A percentile compares a stretch with the other conserved stretches of the same genome.
Conservation (phyloP, 2,329 filamentous ascomycete species). For the Fonsecaea multimorphosa region DNA sequence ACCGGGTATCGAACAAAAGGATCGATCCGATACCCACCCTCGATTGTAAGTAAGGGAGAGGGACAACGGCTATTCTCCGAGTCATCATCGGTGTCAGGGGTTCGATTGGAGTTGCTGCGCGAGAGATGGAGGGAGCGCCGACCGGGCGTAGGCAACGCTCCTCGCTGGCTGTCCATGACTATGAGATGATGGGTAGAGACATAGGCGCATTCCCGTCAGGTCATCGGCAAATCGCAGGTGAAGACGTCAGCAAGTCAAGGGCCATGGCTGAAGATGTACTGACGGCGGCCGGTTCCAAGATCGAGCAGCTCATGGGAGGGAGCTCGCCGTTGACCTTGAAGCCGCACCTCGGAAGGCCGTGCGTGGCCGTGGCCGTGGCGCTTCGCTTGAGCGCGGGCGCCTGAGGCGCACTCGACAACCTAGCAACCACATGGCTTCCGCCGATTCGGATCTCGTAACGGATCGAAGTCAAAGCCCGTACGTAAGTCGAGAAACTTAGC, state of each 20-base stretch:
- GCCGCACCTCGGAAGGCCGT: neutral
- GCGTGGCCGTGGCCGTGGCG: too few species aligned
- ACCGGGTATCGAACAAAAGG: conserved; percentile 26
- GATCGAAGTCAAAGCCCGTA: neutral
- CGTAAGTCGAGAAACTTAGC: neutral
- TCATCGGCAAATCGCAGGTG: neutral
- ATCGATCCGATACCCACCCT: conserved; percentile 25
- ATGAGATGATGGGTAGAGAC: neutral
- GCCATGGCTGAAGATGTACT: neutral
- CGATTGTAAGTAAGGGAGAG: conserved; percentile 25
- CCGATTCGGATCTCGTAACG: conserved; percentile 9
- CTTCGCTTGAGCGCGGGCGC: neutral
- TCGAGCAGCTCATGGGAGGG: neutral
- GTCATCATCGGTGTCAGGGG: conserved; percentile 24
- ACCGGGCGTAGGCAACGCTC: conserved; percentile 10
- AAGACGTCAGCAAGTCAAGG: neutral
- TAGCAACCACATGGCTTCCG: conserved; percentile 12
- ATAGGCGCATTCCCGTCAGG: neutral
- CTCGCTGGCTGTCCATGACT: conserved; percentile 15
- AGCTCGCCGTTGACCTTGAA: neutral
- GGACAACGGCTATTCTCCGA: conserved; percentile 30
- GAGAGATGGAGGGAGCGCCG: conserved; percentile 11
- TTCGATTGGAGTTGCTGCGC: conserved; percentile 2
- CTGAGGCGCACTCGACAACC: neutral
- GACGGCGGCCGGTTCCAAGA: neutral